Evolutionary conservation across 2,329 filamentous ascomycete genomes (phyloP).

Genomic region (Lachnellula cervina): DNA sequence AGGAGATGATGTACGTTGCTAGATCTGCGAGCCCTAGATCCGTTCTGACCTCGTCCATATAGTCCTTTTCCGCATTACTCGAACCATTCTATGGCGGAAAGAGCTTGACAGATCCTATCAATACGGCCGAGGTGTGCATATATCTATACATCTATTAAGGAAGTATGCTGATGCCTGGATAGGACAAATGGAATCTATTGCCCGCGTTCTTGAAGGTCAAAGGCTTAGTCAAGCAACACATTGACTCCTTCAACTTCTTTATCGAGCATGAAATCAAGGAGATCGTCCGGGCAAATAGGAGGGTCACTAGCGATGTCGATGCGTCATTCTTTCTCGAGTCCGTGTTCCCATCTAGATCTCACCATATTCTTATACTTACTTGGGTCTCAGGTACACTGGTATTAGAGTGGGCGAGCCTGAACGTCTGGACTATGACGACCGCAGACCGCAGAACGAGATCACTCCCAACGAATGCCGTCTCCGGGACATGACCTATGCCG

Average conservation of each 20-base stretch:
- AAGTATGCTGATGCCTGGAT: slow-evolving; percentile 19
- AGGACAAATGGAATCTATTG: slow-evolving; percentile 95
- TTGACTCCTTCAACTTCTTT: slow-evolving; percentile 97
- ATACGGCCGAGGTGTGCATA: slow-evolving; percentile 47
- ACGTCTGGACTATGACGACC: slow-evolving; percentile 69
- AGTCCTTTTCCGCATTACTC: slow-evolving; percentile 58
- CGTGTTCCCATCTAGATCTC: slow-evolving; percentile 2
- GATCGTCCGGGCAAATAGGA: slow-evolving; percentile 86
- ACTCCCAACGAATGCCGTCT: slow-evolving; percentile 95
- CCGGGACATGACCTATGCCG: slow-evolving; percentile 96
- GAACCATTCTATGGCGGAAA: slow-evolving; percentile 68
- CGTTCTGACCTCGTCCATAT: slow-evolving; percentile 2
- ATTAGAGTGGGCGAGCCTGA: slow-evolving; percentile 82
- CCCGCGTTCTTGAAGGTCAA: slow-evolving; percentile 99
- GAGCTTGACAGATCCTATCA: slow-evolving; percentile 62
- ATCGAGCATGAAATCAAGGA: slow-evolving; percentile 95
- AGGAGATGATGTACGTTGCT: slow-evolving; percentile 26
- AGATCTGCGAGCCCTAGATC: not conserved
- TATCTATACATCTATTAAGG: too few species aligned
- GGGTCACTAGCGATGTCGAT: slow-evolving; percentile 87
- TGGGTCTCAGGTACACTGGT: slow-evolving; percentile 60
- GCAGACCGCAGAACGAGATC: slow-evolving; percentile 66
- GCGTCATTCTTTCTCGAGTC: slow-evolving; percentile 84
- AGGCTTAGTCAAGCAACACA: slow-evolving; percentile 81
- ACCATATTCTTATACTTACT: slow-evolving; percentile 5